phyloP scores from a whole-genome alignment of 2,329 filamentous ascomycete species.

The Colletotrichum sp. region DNA sequence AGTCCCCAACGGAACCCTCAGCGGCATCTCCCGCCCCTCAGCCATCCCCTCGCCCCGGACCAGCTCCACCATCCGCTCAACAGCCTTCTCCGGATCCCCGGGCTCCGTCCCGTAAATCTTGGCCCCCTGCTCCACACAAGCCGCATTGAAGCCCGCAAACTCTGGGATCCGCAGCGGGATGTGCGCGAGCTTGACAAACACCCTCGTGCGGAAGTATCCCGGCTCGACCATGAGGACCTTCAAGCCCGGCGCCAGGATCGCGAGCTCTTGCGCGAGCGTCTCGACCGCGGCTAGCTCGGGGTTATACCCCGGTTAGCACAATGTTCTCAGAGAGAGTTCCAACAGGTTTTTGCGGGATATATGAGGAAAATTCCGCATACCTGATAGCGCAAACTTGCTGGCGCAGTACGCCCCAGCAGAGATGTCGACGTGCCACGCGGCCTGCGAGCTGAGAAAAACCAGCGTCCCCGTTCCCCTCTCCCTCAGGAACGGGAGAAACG shows the following conservation, averaged over 20 bases:
- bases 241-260: constrained; percentile 32
- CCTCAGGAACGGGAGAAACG: constrained; percentile 35
- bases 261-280: constrained; percentile 31
- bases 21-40: constrained; percentile 37
- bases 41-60: constrained; percentile 50
- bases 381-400: constrained; percentile 36
- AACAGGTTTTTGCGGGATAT: neutral
- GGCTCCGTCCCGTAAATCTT: constrained; percentile 32
- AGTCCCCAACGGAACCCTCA: constrained; percentile 57
- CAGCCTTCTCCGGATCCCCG: constrained; percentile 56
- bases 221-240: constrained; percentile 45
- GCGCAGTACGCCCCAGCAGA: constrained; percentile 35
- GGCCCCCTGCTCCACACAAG: neutral
- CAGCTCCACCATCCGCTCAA: constrained; percentile 57
- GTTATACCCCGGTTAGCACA: neutral
- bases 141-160: neutral
- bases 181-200: neutral
- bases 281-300: constrained; percentile 30
- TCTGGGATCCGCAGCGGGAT: neutral
- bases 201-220: constrained; percentile 48
- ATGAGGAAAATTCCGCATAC: constrained; percentile 3
- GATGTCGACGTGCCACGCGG: constrained; percentile 36
- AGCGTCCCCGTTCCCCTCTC: constrained; percentile 33
- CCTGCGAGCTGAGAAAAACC: constrained; percentile 39
- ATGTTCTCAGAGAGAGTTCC: neutral